A percentile compares a stretch with the other conserved stretches of the same genome.
Evolutionary conservation across 139 green algal genomes (phyloP).

Genomic region (Chlamydomonas schloesseri): DNA sequence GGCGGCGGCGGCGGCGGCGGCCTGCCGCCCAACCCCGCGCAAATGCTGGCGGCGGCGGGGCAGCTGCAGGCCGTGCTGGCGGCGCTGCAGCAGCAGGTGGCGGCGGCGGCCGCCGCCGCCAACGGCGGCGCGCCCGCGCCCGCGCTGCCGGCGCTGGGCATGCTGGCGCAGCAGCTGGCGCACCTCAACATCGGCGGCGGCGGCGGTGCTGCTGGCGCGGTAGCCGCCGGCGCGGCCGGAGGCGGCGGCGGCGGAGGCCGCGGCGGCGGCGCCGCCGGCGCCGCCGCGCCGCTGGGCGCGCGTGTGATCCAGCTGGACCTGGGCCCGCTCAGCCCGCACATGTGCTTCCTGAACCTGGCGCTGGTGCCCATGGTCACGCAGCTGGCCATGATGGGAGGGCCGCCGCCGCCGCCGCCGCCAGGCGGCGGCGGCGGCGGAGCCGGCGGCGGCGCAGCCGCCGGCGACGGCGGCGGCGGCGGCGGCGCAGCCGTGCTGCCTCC

Average conservation of each 20-base stretch:
- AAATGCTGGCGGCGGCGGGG: neutral
- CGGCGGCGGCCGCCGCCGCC: no score
- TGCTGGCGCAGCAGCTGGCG: neutral
- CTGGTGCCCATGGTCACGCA: constrained; percentile 45
- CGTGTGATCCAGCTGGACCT: constrained; percentile 34
- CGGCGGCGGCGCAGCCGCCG: neutral
- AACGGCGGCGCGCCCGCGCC: neutral
- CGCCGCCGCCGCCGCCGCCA: no score
- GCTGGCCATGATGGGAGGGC: neutral
- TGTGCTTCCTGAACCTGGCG: constrained; percentile 43
- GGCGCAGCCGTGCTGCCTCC: no score
- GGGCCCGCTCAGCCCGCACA: constrained; percentile 28
- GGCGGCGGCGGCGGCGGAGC: no score
- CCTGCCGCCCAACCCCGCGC: neutral
- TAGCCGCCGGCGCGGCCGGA: neutral
- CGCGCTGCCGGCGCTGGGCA: neutral
- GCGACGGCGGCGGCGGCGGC: no score
- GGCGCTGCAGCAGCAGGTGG: neutral
- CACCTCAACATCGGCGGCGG: neutral
- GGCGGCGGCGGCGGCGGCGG: no score
- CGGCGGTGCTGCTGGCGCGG: neutral
- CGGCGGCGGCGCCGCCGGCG: neutral
- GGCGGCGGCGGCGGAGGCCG: neutral
- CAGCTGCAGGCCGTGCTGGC: neutral
- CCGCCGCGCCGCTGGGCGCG: neutral